Evolutionary conservation across 225 moss, liverwort and hornwort species (phyloP).

Genomic region (Physcomitrium patens): DNA sequence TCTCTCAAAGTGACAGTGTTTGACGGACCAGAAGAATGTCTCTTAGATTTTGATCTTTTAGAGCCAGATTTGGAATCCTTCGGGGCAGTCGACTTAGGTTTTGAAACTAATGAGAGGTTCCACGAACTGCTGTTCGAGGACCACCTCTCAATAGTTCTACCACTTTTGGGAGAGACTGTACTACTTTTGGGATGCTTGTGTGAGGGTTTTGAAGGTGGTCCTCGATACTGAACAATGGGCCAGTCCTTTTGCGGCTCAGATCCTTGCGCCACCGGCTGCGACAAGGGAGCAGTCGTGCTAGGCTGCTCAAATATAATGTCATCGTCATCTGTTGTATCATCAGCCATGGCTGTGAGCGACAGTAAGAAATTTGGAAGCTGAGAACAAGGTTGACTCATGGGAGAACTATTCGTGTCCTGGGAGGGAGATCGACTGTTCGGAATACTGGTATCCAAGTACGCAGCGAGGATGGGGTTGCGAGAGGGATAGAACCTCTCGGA

Average conservation of each 20-base stretch:
- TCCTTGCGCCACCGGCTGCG: conserved; percentile 37
- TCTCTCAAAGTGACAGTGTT: conserved; percentile 39
- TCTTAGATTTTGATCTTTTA: conserved; percentile 22
- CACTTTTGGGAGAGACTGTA: conserved; percentile 36
- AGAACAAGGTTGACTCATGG: conserved; percentile 43
- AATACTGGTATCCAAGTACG: conserved; percentile 30
- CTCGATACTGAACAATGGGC: conserved; percentile 52
- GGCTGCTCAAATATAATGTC: conserved; percentile 69
- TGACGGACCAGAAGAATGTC: conserved; percentile 23
- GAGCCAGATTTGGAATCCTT: conserved; percentile 34
- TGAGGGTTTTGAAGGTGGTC: conserved; percentile 28
- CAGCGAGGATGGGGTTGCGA: conserved; percentile 28
- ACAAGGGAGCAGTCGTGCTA: conserved; percentile 43
- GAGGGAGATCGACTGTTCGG: conserved; percentile 16
- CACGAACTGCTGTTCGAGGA: conserved; percentile 67
- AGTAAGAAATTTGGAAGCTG: conserved; percentile 64
- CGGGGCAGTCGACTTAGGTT: conserved; percentile 41
- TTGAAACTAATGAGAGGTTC: conserved; percentile 60
- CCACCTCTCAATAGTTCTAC: conserved; percentile 56
- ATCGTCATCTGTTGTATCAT: conserved; percentile 63
- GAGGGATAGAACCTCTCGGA: conserved; percentile 40
- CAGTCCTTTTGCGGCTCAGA: conserved; percentile 46
- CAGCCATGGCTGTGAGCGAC: conserved; percentile 63
- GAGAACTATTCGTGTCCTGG: conserved; percentile 23
- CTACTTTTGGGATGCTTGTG: conserved; percentile 33